phyloP scores from a whole-genome alignment of 257 asterid genomes.

The Fraxinus quadrangulata region DNA sequence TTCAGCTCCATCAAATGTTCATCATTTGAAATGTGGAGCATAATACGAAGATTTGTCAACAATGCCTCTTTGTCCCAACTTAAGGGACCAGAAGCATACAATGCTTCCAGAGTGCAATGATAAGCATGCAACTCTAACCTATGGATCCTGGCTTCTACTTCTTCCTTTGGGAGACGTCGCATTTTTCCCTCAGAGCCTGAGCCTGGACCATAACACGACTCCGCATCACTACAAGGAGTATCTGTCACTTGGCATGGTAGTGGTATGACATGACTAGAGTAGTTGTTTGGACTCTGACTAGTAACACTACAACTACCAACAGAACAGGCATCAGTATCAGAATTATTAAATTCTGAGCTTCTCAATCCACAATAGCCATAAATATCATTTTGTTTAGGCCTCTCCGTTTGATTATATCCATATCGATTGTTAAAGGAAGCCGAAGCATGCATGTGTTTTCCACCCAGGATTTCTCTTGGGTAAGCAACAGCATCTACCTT shows the following conservation, averaged over 20 bases:
- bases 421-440: constrained; percentile 43
- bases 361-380: constrained; percentile 36
- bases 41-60: constrained; percentile 82
- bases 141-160: constrained; percentile 54
- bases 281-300: constrained; percentile 43
- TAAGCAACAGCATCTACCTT: constrained; percentile 70
- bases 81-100: constrained; percentile 84
- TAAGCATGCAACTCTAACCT: constrained; percentile 82
- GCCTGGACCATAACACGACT: constrained; percentile 46
- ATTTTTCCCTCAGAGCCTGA: constrained; percentile 38
- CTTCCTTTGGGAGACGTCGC: constrained; percentile 51
- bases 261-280: constrained; percentile 31
- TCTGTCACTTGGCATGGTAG: constrained; percentile 43
- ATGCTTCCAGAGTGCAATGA: constrained; percentile 68
- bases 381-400: constrained; percentile 34
- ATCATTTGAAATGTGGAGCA: constrained; percentile 84
- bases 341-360: constrained; percentile 40
- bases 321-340: constrained; percentile 61
- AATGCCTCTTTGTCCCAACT: constrained; percentile 90
- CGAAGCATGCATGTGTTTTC: constrained; percentile 48
- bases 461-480: constrained; percentile 54
- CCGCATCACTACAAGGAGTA: constrained; percentile 57
- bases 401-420: constrained; percentile 49
- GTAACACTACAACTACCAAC: constrained; percentile 82
- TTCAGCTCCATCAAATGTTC: constrained; percentile 87